Conservation (phyloP, 2,329 filamentous ascomycete genomes). For the Colletotrichum sublineola region DNA sequence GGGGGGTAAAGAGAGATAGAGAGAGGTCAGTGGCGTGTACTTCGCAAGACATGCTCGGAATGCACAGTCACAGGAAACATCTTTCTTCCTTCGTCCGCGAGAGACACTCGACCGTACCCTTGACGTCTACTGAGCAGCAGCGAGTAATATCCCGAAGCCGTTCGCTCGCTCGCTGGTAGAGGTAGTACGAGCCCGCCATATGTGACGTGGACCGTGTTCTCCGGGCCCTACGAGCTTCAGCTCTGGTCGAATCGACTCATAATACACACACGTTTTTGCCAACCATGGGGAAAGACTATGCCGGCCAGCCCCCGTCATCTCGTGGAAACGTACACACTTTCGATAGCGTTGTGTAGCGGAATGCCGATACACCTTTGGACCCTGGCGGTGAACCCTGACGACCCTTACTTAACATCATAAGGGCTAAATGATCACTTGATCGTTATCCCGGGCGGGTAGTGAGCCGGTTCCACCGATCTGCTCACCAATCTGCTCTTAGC, state of each 20-base stretch:
- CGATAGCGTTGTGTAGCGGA: not conserved
- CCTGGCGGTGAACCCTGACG: not conserved
- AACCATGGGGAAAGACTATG: too few relatives aligned
- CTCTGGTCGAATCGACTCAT: conserved; percentile 12
- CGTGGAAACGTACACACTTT: not conserved
- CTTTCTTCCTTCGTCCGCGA: not conserved
- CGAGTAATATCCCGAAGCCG: not conserved
- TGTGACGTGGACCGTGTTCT: conserved; percentile 27
- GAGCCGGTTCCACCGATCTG: not conserved
- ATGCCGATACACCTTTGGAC: not conserved
- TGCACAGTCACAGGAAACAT: conserved; percentile 23
- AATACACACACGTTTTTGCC: not conserved
- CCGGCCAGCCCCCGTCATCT: not conserved
- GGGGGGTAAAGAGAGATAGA: too few relatives aligned
- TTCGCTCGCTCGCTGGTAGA: not conserved
- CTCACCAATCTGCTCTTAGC: not conserved
- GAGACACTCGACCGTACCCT: not conserved
- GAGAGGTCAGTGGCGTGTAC: not conserved
- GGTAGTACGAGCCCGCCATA: not conserved
- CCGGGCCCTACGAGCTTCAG: conserved; percentile 12
- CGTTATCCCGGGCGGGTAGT: not conserved
- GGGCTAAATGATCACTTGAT: not conserved
- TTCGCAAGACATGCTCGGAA: conserved; percentile 25
- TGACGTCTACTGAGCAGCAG: not conserved
- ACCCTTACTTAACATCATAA: not conserved